Percentiles rank a stretch among this genome's conserved stretches.
These are phyloP conservation scores for Ceratobasidium sp. DNA, from an alignment of 1,284 basidiomycete genomes.

Conservation along the genomic window DNA sequence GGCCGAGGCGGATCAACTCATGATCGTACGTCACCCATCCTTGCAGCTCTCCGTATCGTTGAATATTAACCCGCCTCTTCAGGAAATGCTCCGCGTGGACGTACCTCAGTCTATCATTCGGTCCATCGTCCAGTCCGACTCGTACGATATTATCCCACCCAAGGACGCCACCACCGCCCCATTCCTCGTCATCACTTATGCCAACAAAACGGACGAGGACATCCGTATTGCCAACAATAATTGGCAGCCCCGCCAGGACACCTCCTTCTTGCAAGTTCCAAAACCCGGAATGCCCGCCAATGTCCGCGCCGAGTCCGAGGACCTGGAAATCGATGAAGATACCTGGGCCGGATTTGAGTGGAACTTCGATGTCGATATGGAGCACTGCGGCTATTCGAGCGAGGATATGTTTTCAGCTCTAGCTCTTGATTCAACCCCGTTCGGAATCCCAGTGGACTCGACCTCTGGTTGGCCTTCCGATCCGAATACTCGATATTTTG, in stretches of 20 bases:
- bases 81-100: neutral
- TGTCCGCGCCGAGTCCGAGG: neutral
- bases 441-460: no score
- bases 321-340: neutral
- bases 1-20: neutral
- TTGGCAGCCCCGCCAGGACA: neutral
- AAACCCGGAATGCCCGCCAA: neutral
- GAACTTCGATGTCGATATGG: no score
- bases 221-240: neutral
- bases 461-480: no score
- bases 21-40: neutral
- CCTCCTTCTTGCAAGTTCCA: neutral
- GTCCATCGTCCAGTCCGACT: neutral
- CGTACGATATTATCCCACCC: neutral
- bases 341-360: neutral
- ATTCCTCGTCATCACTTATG: neutral
- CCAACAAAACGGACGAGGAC: neutral
- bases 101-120: neutral
- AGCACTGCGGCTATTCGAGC: no score
- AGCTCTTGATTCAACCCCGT: no score
- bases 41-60: neutral
- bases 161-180: neutral
- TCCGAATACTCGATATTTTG: no score
- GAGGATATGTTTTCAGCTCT: no score
- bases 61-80: neutral